Conservation (phyloP, 208 protist genomes). For the Herpetomonas samuelpessoai region DNA sequence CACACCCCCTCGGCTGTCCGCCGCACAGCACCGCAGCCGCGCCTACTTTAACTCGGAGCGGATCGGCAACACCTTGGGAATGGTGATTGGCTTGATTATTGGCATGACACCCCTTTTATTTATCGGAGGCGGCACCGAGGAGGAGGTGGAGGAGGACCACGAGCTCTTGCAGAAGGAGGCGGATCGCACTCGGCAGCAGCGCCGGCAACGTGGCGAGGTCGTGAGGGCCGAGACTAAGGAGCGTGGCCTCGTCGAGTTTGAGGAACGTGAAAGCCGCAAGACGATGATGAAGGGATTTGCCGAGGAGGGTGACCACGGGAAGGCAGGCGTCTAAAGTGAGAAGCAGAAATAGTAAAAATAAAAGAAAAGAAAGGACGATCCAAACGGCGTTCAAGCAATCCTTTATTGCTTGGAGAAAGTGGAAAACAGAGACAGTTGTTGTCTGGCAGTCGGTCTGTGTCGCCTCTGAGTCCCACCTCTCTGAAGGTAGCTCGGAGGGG, state of each 20-base stretch:
- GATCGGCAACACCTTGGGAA: slow-evolving; percentile 69
- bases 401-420: no score
- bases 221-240: slow-evolving; percentile 19
- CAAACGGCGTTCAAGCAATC: no score
- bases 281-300: neutral
- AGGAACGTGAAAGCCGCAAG: slow-evolving; percentile 3
- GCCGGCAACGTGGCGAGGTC: slow-evolving; percentile 16
- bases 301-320: slow-evolving; percentile 1
- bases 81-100: slow-evolving; percentile 67
- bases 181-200: slow-evolving; percentile 17
- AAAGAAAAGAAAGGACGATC: no score
- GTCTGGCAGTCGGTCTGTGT: no score
- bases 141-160: slow-evolving; percentile 24
- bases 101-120: slow-evolving; percentile 83
- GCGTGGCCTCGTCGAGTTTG: slow-evolving; percentile 16
- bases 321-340: no score
- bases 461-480: no score
- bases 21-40: slow-evolving; percentile 40
- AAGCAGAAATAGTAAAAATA: no score
- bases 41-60: slow-evolving; percentile 37
- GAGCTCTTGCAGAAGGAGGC: slow-evolving; percentile 31
- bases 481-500: no score
- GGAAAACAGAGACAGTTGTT: no score
- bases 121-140: slow-evolving; percentile 27
- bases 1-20: slow-evolving; percentile 48